A percentile compares a stretch with the other conserved stretches of the same genome.
These are phyloP conservation scores for Dalbergia cochinchinensis DNA, from an alignment of 306 rosid genomes.

Conservation along the genomic window DNA sequence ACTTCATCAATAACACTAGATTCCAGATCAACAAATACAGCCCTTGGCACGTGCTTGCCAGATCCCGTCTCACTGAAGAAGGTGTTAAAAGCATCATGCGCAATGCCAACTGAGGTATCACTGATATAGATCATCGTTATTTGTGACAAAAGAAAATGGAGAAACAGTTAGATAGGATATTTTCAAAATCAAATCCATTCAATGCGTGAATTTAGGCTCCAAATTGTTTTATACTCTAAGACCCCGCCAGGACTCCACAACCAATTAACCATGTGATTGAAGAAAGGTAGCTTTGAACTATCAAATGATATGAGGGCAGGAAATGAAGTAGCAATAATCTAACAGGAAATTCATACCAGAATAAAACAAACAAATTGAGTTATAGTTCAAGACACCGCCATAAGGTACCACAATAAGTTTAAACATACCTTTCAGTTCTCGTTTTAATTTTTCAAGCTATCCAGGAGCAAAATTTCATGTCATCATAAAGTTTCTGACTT, in stretches of 20 bases:
- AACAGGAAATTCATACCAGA: neutral
- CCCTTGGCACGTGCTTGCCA: constrained; percentile 78
- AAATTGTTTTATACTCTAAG: neutral
- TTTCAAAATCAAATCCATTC: neutral
- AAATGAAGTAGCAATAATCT: neutral
- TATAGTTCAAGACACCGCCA: neutral
- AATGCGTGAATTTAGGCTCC: constrained; percentile 18
- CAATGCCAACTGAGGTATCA: constrained; percentile 62
- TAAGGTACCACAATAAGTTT: neutral
- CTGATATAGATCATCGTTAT: constrained; percentile 51
- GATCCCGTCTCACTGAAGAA: constrained; percentile 82
- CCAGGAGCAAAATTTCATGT: neutral
- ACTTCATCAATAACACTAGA: constrained; percentile 81
- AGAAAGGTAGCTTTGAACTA: neutral
- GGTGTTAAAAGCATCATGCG: constrained; percentile 73
- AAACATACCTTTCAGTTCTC: neutral
- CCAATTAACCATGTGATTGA: constrained; percentile 11
- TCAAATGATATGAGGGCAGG: neutral
- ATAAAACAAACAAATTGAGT: neutral
- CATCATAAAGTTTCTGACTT: neutral
- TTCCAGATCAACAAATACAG: constrained; percentile 80
- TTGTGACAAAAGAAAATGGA: constrained; percentile 21
- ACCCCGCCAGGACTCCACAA: constrained; percentile 7
- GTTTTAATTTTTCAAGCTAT: neutral
- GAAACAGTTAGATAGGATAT: neutral